Conservation (phyloP, 805 yeast genomes). For the Lipomyces spencermartinsiae region DNA sequence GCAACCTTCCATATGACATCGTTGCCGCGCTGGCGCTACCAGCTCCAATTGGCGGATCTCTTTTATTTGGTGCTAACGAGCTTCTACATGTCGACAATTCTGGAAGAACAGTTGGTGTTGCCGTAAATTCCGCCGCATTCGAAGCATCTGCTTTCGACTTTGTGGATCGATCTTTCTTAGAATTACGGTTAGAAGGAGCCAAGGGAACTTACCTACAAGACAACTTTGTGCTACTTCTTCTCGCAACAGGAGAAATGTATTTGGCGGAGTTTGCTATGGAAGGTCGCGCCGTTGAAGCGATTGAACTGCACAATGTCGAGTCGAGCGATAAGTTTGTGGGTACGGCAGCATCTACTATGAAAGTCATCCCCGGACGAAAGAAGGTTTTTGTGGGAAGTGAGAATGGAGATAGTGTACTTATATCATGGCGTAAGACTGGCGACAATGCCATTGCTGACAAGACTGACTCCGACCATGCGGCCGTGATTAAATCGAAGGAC, state of each 20-base stretch:
- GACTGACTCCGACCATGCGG: neutral
- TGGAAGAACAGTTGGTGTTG: slow-evolving; percentile 68
- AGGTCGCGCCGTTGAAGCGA: slow-evolving; percentile 48
- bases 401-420: slow-evolving; percentile 63
- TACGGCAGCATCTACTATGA: slow-evolving; percentile 29
- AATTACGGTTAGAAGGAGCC: slow-evolving; percentile 63
- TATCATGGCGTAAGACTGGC: slow-evolving; percentile 48
- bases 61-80: slow-evolving; percentile 76
- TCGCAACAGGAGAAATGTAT: slow-evolving; percentile 54
- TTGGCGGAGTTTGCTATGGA: slow-evolving; percentile 49
- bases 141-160: slow-evolving; percentile 51
- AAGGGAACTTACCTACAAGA: slow-evolving; percentile 47
- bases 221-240: slow-evolving; percentile 50
- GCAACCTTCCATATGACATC: slow-evolving; percentile 75
- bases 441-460: slow-evolving; percentile 7
- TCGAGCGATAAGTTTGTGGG: slow-evolving; percentile 13
- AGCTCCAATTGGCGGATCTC: slow-evolving; percentile 70
- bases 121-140: slow-evolving; percentile 62
- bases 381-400: slow-evolving; percentile 65
- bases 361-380: slow-evolving; percentile 14
- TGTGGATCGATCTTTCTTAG: slow-evolving; percentile 57
- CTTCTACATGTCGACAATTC: slow-evolving; percentile 79
- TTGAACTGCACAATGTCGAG: slow-evolving; percentile 29
- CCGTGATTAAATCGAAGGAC: slow-evolving; percentile 21
- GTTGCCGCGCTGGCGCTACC: slow-evolving; percentile 68